Base-by-base conservation (phyloP, 768 basidiomycete genomes). In the Kwoniella newhampshirensis region DNA sequence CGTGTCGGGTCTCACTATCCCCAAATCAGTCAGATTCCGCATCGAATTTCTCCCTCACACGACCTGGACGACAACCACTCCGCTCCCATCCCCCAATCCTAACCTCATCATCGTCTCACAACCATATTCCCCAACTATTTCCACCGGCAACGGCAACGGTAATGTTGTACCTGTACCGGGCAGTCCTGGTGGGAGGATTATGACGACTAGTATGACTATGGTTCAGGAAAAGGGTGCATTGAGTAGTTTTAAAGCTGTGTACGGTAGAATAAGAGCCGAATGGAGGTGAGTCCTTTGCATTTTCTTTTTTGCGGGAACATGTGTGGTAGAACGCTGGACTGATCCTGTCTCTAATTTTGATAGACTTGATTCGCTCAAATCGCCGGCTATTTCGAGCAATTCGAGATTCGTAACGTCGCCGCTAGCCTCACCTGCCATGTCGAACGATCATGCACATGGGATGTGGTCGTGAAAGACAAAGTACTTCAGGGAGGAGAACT, bases 171-270 rank as follows among this genome's bases (percentile, higher is more conserved):
- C 20, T 13, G 50, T 46, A 18, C 56, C 56, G 15, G 49, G 49
- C 13, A 51, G 40, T 44, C 44, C 53, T 2, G 12, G 28, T 12
- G 32, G 35, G 2, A 46, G 40, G 13, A 40, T 32, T 13, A 54
- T 53, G 4, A 78, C 80, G 55, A 83, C 86, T 13, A 80, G 79
- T 44, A 73, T 94, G 68, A 79, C 82, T 7, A 73, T 94, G 59
- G 80, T 88, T 13, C 87, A 90, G 65, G 92, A 96, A 78, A 90
- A 85, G 74, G 93, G 93, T 1, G 86, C 91, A 17, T 78, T 84
- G 42, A 87, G 88, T 25, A 86, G 82, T 37, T 89, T 94, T 78
- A 87, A 85, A 75, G 81, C 83, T 48, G 79, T 91, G 26, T 88
- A 83, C 72, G 83, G 80, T 58, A 81, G 84, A 39, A 73, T 96